A percentile compares a stretch with the other conserved stretches of the same genome.
Evolutionary conservation across 495 filamentous ascomycete species (phyloP).

Genomic region (Pyronema omphalodes): DNA sequence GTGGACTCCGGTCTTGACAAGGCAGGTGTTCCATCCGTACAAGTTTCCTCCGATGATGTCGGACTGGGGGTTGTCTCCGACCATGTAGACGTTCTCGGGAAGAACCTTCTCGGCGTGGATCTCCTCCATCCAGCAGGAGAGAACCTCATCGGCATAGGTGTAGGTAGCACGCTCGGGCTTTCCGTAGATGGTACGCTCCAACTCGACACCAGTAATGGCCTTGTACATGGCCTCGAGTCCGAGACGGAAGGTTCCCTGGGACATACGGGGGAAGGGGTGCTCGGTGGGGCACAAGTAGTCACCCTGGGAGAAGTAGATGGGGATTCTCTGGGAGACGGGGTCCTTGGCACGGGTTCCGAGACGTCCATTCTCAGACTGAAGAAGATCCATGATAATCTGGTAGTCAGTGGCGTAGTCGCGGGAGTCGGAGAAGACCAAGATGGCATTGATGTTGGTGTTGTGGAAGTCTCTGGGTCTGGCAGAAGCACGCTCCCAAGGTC

Average conservation of each 20-base stretch:
- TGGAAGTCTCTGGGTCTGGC: conserved; percentile 44
- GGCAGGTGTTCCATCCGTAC: conserved; percentile 65
- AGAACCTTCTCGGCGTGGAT: conserved; percentile 54
- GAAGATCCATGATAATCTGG: conserved; percentile 69
- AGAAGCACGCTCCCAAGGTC: conserved; percentile 38
- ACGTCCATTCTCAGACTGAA: conserved; percentile 55
- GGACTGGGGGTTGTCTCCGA: conserved; percentile 62
- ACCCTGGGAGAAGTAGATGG: conserved; percentile 34
- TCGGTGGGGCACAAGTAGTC: conserved; percentile 62
- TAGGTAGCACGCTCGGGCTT: conserved; percentile 66
- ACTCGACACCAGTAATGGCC: conserved; percentile 49
- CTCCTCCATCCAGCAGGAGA: conserved; percentile 55
- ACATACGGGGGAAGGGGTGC: conserved; percentile 54
- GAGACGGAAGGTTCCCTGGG: conserved; percentile 59
- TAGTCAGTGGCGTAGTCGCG: conserved; percentile 70
- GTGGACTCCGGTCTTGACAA: conserved; percentile 42
- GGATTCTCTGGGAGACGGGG: conserved; percentile 47
- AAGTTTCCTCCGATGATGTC: conserved; percentile 66
- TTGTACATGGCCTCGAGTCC: conserved; percentile 64
- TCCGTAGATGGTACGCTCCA: conserved; percentile 70
- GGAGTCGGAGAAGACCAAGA: conserved; percentile 67
- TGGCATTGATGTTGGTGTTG: conserved; percentile 58
- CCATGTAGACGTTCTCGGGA: conserved; percentile 62
- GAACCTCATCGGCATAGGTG: conserved; percentile 63
- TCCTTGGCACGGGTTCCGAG: conserved; percentile 49